Base-by-base conservation (phyloP, 2,329 filamentous ascomycete species). In the Cytospora piceicola region DNA sequence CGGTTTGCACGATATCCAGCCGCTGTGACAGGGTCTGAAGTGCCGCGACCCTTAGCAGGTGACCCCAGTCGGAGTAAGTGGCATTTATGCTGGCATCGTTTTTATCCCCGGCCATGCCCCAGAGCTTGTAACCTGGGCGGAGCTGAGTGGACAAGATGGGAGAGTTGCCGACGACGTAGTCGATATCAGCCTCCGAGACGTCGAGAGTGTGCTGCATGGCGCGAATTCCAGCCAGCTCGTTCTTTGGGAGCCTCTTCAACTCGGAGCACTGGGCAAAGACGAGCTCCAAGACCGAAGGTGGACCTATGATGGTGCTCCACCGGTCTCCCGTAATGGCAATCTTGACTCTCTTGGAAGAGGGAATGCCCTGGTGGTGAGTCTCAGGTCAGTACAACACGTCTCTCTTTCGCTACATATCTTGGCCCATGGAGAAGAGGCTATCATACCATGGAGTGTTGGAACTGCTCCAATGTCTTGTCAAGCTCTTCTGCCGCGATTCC, bases 201-300 rank as follows among this genome's bases (percentile, higher is more conserved):
- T 58, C 56, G 24, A 58, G 56, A 9, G 56, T 58, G 56, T 58
- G 56, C 36, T 58, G 56, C 56, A 58, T 58, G 36, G 56, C 56
- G 24, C 56, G 56, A 22, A 58, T 58, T 17, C 56, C 56, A 6
- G 56, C 22, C 36, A 58, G 56, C 56, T 58, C 56, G 56, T 58
- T 58, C 56, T 46, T 58, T 46, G 56, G 56, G 2, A 42, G 24
- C 36, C 17, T 58, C 24, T 58, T 58, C 15, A 58, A 24, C 36
- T 58, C 56, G 2, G 56, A 58, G 56, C 56, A 58, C 56, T 58
- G 56, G 36, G 36, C 46, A 17, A 58, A 58, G 24, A 58, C 56
- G 15, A 58, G 36, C 5, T 58, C 56, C 56, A 58, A 46, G 36
- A 58, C 56, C 24, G 56, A 58, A 7, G 56, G 56, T n/a, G 56